Evolutionary conservation across 495 filamentous ascomycete species (phyloP).

Genomic region (Evernia prunastri): DNA sequence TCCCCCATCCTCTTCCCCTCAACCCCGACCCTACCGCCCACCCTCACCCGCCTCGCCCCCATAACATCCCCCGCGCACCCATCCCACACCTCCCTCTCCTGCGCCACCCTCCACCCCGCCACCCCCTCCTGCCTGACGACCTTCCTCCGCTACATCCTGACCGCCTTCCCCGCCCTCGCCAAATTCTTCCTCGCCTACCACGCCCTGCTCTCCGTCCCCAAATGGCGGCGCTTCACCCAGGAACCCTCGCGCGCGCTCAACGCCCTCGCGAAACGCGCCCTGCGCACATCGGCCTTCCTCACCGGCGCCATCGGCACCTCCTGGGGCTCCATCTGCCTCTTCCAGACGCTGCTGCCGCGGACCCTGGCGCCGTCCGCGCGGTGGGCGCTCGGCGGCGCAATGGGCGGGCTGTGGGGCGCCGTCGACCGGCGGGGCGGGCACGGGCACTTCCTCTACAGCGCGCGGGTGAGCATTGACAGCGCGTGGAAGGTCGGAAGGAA

Average conservation of each 20-base stretch:
- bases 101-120: constrained; percentile 83
- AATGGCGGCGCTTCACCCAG: constrained; percentile 56
- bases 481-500: constrained; percentile 90
- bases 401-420: constrained; percentile 75
- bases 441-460: constrained; percentile 59
- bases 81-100: constrained; percentile 71
- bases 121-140: constrained; percentile 82
- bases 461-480: constrained; percentile 66
- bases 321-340: constrained; percentile 85
- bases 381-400: constrained; percentile 80
- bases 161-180: constrained; percentile 68
- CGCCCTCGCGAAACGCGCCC: constrained; percentile 44
- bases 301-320: constrained; percentile 70
- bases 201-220: constrained; percentile 59
- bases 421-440: constrained; percentile 44
- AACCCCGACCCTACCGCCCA: constrained; percentile 55
- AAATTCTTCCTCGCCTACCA: constrained; percentile 69
- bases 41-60: constrained; percentile 63
- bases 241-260: constrained; percentile 61
- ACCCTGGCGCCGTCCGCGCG: constrained; percentile 69
- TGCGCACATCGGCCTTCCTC: constrained; percentile 65
- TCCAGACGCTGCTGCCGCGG: constrained; percentile 70
- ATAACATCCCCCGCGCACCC: constrained; percentile 81
- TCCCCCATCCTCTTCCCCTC: constrained; percentile 83
- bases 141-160: constrained; percentile 74